These are phyloP conservation scores for Arthroderma sp. DNA, from an alignment of 2,329 filamentous ascomycete genomes.

Conservation along the genomic window DNA sequence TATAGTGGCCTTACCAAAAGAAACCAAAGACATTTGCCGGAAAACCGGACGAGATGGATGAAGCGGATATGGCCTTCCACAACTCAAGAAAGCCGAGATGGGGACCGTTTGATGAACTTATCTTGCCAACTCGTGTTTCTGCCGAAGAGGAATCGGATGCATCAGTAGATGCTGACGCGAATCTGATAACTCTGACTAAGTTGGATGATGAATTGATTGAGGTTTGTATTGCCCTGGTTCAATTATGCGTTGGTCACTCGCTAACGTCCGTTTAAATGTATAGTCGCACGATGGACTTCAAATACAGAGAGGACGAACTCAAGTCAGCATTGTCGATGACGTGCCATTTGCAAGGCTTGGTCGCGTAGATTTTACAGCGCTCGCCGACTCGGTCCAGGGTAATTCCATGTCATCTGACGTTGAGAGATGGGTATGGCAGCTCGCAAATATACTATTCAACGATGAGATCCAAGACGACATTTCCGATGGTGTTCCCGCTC, in stretches of 20 bases:
- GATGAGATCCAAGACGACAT: slow-evolving; percentile 38
- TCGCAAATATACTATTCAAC: slow-evolving; percentile 80
- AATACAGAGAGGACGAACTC: slow-evolving; percentile 22
- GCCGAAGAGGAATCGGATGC: neutral
- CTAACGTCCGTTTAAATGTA: slow-evolving; percentile 4
- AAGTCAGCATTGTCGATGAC: slow-evolving; percentile 40
- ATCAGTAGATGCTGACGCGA: neutral
- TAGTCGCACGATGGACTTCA: slow-evolving; percentile 21
- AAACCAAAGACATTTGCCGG: slow-evolving; percentile 55
- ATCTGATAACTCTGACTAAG: neutral
- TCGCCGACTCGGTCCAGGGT: slow-evolving; percentile 17
- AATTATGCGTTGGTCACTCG: neutral
- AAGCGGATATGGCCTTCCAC: slow-evolving; percentile 55
- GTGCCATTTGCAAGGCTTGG: slow-evolving; percentile 42
- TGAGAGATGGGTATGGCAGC: slow-evolving; percentile 56
- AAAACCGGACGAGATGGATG: slow-evolving; percentile 48
- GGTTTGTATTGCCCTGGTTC: slow-evolving; percentile 3
- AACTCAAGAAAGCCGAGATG: slow-evolving; percentile 65
- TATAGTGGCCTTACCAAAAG: slow-evolving; percentile 78
- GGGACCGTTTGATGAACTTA: slow-evolving; percentile 59
- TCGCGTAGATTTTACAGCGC: slow-evolving; percentile 22
- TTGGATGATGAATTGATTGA: slow-evolving; percentile 5
- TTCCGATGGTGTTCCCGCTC: slow-evolving; percentile 27
- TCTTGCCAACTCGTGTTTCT: slow-evolving; percentile 42
- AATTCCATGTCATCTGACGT: slow-evolving; percentile 19